phyloP scores from a whole-genome alignment of 2,329 filamentous ascomycete genomes.

The Pseudodiploospora longispora region DNA sequence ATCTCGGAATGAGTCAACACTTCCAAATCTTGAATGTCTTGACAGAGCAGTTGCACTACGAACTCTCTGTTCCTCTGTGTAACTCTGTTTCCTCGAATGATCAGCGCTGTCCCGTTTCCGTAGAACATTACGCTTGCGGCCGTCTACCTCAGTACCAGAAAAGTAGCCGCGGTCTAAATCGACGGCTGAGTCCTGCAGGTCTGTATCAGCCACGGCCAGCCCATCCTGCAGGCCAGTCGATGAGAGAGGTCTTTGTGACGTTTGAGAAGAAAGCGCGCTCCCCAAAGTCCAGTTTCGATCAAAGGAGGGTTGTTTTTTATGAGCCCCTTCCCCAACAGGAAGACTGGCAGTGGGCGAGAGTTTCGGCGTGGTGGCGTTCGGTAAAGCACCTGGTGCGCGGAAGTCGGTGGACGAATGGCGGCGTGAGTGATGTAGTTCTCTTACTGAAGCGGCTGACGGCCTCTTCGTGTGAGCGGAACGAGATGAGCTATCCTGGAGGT shows the following conservation, averaged over 20 bases:
- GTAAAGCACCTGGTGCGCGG: conserved; percentile 28
- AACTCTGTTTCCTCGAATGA: conserved; percentile 67
- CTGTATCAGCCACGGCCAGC: conserved; percentile 26
- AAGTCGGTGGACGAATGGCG: conserved; percentile 84
- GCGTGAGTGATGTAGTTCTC: conserved; percentile 74
- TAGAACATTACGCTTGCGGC: conserved; percentile 66
- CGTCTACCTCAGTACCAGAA: conserved; percentile 78
- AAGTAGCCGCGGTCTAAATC: conserved; percentile 88
- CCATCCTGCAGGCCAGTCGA: conserved; percentile 43
- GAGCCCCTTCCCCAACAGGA: conserved; percentile 30
- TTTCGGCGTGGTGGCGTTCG: conserved; percentile 26
- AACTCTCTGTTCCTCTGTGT: conserved; percentile 64
- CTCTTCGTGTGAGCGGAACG: conserved; percentile 44
- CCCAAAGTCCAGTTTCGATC: conserved; percentile 64
- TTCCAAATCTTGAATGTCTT: conserved; percentile 70
- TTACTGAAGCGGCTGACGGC: conserved; percentile 74
- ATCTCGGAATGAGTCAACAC: conserved; percentile 66
- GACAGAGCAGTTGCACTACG: conserved; percentile 58
- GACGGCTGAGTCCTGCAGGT: conserved; percentile 38
- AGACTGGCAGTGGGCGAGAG: conserved; percentile 35
- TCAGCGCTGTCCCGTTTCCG: conserved; percentile 63
- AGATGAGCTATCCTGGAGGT: conserved; percentile 36
- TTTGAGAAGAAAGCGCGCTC: conserved; percentile 33
- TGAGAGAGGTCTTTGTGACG: conserved; percentile 40
- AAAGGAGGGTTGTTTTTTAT: conserved; percentile 62